phyloP scores from a whole-genome alignment of 2,329 filamentous ascomycete species.

The Talaromyces atroroseus region DNA sequence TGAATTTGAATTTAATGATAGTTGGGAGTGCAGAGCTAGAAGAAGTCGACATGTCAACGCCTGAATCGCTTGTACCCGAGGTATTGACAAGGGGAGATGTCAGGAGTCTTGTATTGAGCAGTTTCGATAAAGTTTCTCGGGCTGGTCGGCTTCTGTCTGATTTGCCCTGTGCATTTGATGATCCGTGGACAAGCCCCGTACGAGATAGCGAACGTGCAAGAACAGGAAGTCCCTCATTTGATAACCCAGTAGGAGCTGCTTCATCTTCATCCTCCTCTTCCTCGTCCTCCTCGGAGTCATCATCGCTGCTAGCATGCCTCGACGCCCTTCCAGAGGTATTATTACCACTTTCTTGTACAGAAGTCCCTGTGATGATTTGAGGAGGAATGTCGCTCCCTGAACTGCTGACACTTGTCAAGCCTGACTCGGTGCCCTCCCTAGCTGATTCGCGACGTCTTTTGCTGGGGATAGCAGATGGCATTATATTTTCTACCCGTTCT shows the following conservation, averaged over 20 bases:
- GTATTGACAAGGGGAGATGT: neutral
- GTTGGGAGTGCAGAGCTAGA: neutral
- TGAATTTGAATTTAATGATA: conserved; percentile 6
- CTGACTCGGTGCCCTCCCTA: neutral
- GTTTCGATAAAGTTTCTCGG: neutral
- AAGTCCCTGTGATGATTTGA: neutral
- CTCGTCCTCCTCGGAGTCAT: neutral
- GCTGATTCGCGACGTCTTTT: neutral
- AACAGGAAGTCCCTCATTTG: conserved; percentile 1
- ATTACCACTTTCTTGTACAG: neutral
- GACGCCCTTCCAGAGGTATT: neutral
- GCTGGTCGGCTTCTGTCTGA: neutral
- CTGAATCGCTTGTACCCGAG: conserved; percentile 1
- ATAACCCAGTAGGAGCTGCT: neutral
- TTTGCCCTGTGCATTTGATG: neutral
- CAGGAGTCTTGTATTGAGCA: neutral
- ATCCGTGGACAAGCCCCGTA: neutral
- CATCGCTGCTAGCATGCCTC: neutral
- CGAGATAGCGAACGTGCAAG: neutral
- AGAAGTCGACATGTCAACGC: neutral
- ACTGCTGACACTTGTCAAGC: neutral
- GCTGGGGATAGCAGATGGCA: neutral
- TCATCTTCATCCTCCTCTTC: neutral
- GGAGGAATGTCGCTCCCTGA: conserved; percentile 2
- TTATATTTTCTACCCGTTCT: neutral